Conservation (phyloP, 768 basidiomycete genomes). For the Naganishia friedmannii region DNA sequence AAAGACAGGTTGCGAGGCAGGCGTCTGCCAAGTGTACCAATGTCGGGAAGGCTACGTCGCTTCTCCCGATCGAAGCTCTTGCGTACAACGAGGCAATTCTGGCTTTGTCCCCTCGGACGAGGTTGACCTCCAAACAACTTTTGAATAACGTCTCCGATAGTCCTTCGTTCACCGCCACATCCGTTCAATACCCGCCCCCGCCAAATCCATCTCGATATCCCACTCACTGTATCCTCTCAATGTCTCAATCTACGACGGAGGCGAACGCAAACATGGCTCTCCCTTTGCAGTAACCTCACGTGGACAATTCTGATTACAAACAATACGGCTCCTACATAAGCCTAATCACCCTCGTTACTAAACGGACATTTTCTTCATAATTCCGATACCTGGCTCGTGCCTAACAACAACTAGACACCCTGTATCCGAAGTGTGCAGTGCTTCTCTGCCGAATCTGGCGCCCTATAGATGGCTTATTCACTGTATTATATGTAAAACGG, state of each 20-base stretch:
- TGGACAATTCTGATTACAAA: background rate
- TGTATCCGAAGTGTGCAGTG: background rate
- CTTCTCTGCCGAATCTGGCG: background rate
- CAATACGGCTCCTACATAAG: background rate
- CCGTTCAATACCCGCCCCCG: background rate
- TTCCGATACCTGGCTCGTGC: background rate
- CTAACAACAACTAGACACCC: background rate
- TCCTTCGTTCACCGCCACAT: background rate
- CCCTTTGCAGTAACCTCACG: background rate
- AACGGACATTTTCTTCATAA: background rate
- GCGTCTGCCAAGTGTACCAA: conserved; percentile 44
- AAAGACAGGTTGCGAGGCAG: conserved; percentile 46
- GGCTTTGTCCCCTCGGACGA: conserved; percentile 15
- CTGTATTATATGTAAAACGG: conserved; percentile 19
- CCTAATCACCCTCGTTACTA: background rate
- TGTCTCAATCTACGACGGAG: background rate
- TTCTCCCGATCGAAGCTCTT: conserved; percentile 41
- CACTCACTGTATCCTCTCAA: background rate
- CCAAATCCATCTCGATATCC: background rate
- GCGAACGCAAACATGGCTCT: background rate
- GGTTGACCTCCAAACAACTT: background rate
- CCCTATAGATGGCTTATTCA: background rate
- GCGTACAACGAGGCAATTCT: conserved; percentile 37
- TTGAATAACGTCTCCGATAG: background rate
- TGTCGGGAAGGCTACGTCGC: conserved; percentile 49